phyloP scores from a whole-genome alignment of 2,329 filamentous ascomycete genomes.

The Dothistroma pini region DNA sequence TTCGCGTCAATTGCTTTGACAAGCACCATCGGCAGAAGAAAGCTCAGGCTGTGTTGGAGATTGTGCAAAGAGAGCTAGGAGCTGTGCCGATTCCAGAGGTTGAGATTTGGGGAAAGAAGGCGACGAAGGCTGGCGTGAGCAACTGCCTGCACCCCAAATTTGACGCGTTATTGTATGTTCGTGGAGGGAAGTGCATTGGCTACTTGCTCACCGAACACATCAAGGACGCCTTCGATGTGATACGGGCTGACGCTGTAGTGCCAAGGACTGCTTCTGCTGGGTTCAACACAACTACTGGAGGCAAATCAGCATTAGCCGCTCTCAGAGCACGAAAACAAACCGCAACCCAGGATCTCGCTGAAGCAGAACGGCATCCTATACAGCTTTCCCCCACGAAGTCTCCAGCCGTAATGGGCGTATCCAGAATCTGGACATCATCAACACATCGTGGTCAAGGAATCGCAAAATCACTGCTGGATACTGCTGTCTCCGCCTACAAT shows the following conservation, averaged over 20 bases:
- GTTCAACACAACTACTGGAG: conserved; percentile 16
- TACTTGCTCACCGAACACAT: conserved; percentile 61
- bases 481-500: conserved; percentile 17
- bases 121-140: conserved; percentile 25
- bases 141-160: conserved; percentile 44
- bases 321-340: conserved; percentile 25
- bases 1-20: conserved; percentile 56
- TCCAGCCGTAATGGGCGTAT: conserved; percentile 57
- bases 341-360: conserved; percentile 13
- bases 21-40: conserved; percentile 52
- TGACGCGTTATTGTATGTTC: conserved; percentile 60
- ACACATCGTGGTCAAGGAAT: conserved; percentile 55
- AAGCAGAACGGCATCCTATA: conserved; percentile 21
- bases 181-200: conserved; percentile 59
- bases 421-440: conserved; percentile 62
- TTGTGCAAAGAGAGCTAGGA: conserved; percentile 60
- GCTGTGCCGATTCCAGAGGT: conserved; percentile 58
- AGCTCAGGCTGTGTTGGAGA: conserved; percentile 53
- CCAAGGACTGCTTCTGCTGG: neutral
- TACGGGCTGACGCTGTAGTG: conserved; percentile 28
- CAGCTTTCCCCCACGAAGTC: conserved; percentile 18
- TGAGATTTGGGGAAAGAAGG: conserved; percentile 52
- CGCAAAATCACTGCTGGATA: conserved; percentile 55
- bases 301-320: conserved; percentile 18
- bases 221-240: conserved; percentile 52